phyloP scores from a whole-genome alignment of 2,329 filamentous ascomycete genomes.

The Tolypocladium ovalisporum region DNA sequence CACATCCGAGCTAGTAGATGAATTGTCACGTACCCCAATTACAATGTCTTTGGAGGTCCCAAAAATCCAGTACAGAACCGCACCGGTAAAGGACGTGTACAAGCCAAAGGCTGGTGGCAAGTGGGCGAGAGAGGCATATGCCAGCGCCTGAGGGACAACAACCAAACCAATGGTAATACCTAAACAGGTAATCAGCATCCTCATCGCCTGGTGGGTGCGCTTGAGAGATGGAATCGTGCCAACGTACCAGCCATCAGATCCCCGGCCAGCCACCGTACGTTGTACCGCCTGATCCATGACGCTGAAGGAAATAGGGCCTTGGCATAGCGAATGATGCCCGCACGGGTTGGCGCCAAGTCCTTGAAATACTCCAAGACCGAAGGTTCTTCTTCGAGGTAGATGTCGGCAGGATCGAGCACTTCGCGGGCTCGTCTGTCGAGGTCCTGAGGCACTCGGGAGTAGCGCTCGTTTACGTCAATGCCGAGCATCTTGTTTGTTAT shows the following conservation, averaged over 20 bases:
- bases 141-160: slow-evolving; percentile 71
- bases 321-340: slow-evolving; percentile 38
- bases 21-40: slow-evolving; percentile 44
- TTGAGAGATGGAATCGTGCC: not conserved
- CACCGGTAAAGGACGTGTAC: slow-evolving; percentile 75
- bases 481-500: slow-evolving; percentile 17
- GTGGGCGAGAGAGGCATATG: slow-evolving; percentile 62
- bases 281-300: slow-evolving; percentile 61
- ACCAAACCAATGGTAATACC: slow-evolving; percentile 48
- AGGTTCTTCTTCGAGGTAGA: slow-evolving; percentile 54
- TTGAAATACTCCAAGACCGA: slow-evolving; percentile 50
- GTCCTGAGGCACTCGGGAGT: slow-evolving; percentile 12
- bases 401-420: slow-evolving; percentile 13
- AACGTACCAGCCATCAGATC: slow-evolving; percentile 60
- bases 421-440: slow-evolving; percentile 14
- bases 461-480: slow-evolving; percentile 18
- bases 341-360: slow-evolving; percentile 38
- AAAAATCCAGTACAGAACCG: slow-evolving; percentile 73
- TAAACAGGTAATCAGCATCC: slow-evolving; percentile 4
- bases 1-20: not conserved
- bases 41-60: slow-evolving; percentile 80
- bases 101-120: slow-evolving; percentile 60
- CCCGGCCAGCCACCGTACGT: slow-evolving; percentile 59
- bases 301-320: slow-evolving; percentile 51
- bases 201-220: not conserved